These are phyloP conservation scores for Phenoliferia sp. DNA, from an alignment of 1,284 basidiomycete species.

Conservation along the genomic window DNA sequence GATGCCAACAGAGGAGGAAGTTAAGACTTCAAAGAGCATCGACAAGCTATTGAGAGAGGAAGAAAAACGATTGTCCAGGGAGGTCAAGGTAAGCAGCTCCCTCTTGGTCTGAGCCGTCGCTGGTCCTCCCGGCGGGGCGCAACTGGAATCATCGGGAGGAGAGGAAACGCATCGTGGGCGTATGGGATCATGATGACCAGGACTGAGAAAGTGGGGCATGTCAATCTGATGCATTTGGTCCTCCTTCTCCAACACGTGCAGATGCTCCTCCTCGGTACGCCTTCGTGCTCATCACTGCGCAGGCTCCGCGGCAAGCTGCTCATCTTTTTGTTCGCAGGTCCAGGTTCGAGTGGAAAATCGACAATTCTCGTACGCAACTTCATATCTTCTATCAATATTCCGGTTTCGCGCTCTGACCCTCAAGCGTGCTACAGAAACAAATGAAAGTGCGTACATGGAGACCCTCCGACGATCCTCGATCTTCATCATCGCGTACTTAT, in stretches of 20 bases:
- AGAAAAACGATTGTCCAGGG: constrained; percentile 28
- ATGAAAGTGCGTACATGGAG: constrained; percentile 19
- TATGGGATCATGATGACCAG: too few species aligned
- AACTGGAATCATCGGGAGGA: neutral
- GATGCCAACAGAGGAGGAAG: constrained; percentile 14
- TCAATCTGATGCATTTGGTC: too few species aligned
- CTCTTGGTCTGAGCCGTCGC: neutral
- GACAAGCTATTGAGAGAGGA: constrained; percentile 35
- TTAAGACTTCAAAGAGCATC: constrained; percentile 22
- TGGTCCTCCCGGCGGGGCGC: neutral
- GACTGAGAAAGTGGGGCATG: too few species aligned
- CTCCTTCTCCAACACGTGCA: neutral
- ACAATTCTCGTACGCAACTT: constrained; percentile 20
- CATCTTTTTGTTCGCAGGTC: constrained; percentile 9
- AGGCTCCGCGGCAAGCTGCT: neutral
- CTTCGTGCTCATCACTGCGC: neutral
- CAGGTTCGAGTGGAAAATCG: constrained; percentile 23
- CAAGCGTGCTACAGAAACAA: constrained; percentile 17
- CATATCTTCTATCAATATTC: neutral
- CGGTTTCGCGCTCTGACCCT: neutral
- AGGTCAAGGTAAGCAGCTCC: constrained; percentile 35
- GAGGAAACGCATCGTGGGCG: neutral
- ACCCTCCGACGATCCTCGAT: neutral
- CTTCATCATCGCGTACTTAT: neutral
- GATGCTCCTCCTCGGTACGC: constrained; percentile 31